phyloP scores from a whole-genome alignment of 164 flowering plant species.

The Vitis cinerea region DNA sequence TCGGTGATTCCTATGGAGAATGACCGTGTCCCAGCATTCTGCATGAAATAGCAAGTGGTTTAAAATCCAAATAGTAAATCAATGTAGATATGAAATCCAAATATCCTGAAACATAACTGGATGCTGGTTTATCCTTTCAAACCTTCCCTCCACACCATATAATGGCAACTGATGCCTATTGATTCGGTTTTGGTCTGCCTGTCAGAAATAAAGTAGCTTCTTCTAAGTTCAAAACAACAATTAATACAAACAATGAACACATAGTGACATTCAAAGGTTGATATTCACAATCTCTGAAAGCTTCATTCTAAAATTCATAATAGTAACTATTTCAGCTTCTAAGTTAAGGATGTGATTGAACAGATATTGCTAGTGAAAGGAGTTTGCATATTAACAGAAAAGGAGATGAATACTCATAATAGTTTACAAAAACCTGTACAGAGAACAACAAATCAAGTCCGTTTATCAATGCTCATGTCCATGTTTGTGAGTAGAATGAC shows the following conservation, averaged over 20 bases:
- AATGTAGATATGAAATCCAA: neutral
- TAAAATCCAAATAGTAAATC: neutral
- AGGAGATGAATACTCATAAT: neutral
- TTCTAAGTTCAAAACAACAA: neutral
- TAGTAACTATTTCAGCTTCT: neutral
- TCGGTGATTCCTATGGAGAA: constrained; percentile 91
- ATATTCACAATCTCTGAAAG: neutral
- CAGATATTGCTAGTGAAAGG: neutral
- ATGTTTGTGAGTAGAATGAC: too few species aligned
- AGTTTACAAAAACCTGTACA: neutral
- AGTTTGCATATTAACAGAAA: neutral
- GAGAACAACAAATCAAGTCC: neutral
- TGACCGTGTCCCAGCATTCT: constrained; percentile 88
- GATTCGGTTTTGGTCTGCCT: constrained; percentile 87
- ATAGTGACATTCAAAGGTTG: neutral
- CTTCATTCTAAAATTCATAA: neutral
- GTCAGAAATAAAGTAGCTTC: constrained; percentile 13
- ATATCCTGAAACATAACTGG: constrained; percentile 62
- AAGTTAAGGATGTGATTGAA: neutral
- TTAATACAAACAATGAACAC: neutral
- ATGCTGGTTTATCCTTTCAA: constrained; percentile 90
- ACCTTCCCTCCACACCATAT: constrained; percentile 81
- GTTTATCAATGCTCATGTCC: neutral
- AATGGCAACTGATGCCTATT: constrained; percentile 64
- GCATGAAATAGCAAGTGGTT: constrained; percentile 21